These are phyloP conservation scores for Lathyrus oleraceus DNA, from an alignment of 306 rosid genomes.

Conservation along the genomic window DNA sequence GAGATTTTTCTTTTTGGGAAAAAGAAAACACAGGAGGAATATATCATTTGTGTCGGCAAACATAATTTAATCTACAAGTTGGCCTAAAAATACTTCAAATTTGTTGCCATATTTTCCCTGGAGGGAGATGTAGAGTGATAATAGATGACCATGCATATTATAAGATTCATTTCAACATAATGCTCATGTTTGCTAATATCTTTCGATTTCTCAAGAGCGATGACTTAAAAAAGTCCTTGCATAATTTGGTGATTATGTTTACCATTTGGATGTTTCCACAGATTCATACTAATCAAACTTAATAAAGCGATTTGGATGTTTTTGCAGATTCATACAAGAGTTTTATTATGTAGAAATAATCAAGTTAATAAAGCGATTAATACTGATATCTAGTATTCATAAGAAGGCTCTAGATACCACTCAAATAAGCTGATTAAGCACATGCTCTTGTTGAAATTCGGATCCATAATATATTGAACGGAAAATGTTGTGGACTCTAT, in stretches of 20 bases:
- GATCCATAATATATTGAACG: no score
- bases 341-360: not conserved
- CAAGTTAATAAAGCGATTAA: not conserved
- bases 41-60: slow-evolving; percentile 46
- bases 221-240: not conserved
- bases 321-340: not conserved
- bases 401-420: not conserved
- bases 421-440: no score
- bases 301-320: not conserved
- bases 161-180: slow-evolving; percentile 40
- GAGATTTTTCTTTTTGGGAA: slow-evolving; percentile 29
- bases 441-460: no score
- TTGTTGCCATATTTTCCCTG: slow-evolving; percentile 47
- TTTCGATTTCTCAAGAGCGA: not conserved
- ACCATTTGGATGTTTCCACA: not conserved
- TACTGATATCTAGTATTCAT: not conserved
- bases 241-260: slow-evolving; percentile 2
- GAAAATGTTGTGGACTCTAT: no score
- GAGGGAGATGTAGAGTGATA: slow-evolving; percentile 49
- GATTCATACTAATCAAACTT: not conserved
- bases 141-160: slow-evolving; percentile 42
- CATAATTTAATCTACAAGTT: slow-evolving; percentile 37
- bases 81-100: slow-evolving; percentile 20
- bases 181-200: not conserved
- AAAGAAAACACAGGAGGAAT: slow-evolving; percentile 35